phyloP scores from a whole-genome alignment of 805 yeast genomes.

The Hanseniaspora pseudoguilliermondii region DNA sequence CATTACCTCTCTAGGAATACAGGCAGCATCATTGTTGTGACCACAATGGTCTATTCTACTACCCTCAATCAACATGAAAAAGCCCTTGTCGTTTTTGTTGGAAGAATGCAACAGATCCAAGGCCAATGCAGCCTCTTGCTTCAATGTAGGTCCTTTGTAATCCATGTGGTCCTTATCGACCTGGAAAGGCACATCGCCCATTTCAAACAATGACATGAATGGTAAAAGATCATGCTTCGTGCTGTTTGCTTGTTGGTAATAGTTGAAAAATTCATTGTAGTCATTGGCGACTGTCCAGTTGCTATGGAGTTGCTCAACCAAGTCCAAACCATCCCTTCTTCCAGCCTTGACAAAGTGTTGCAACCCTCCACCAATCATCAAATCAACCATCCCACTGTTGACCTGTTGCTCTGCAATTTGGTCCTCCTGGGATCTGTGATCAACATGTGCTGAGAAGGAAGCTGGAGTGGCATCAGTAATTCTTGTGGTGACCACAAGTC shows the following conservation, averaged over 20 bases:
- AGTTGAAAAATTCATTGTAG: constrained; percentile 18
- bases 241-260: constrained; percentile 33
- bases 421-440: constrained; percentile 64
- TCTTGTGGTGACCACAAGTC: constrained; percentile 83
- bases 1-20: constrained; percentile 80
- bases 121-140: constrained; percentile 68
- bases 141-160: constrained; percentile 53
- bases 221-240: constrained; percentile 66
- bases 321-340: constrained; percentile 47
- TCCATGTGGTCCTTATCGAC: constrained; percentile 51
- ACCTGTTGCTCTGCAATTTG: constrained; percentile 78
- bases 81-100: constrained; percentile 65
- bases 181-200: constrained; percentile 71
- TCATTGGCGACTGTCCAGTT: constrained; percentile 48
- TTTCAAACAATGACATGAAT: constrained; percentile 61
- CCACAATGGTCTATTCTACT: constrained; percentile 94
- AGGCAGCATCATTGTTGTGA: constrained; percentile 86
- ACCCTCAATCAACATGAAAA: constrained; percentile 79
- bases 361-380: constrained; percentile 85
- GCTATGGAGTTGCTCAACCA: constrained; percentile 39
- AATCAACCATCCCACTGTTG: constrained; percentile 59
- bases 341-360: constrained; percentile 52
- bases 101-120: constrained; percentile 48
- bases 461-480: constrained; percentile 95
- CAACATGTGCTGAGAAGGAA: constrained; percentile 69